These are phyloP conservation scores for Micractinium conductrix DNA, from an alignment of 139 green algal genomes.

Conservation along the genomic window DNA sequence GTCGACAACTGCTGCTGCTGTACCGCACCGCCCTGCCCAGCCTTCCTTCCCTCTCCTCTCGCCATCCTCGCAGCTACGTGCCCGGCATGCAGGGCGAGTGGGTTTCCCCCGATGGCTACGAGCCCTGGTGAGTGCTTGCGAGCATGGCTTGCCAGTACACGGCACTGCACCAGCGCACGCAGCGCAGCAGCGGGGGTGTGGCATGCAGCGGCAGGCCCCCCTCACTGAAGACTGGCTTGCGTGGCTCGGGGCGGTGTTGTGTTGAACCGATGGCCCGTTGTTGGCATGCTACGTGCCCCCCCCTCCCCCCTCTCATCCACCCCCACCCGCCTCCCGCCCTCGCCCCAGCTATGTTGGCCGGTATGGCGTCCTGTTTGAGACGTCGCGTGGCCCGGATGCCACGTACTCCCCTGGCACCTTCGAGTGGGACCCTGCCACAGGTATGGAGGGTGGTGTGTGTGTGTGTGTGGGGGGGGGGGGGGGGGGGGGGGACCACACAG, in stretches of 20 bases:
- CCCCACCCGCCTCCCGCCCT: neutral
- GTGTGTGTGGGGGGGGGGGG: no score
- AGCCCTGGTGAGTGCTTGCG: neutral
- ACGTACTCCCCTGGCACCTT: slow-evolving; percentile 23
- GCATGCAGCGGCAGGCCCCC: no score
- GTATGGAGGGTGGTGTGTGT: no score
- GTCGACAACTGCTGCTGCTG: no score
- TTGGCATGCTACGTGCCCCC: no score
- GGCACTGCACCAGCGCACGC: neutral
- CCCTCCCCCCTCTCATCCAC: no score
- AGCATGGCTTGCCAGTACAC: neutral
- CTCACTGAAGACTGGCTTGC: no score
- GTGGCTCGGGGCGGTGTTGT: no score
- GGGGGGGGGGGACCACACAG: no score
- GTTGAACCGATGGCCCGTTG: no score
- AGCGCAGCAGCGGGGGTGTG: no score
- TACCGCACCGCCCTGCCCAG: no score
- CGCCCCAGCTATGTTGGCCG: slow-evolving; percentile 8
- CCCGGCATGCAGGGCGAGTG: slow-evolving; percentile 2
- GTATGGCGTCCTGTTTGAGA: slow-evolving; percentile 31
- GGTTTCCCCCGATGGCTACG: slow-evolving; percentile 13
- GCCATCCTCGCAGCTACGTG: neutral
- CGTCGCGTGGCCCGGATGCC: neutral
- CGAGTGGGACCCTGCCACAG: neutral
- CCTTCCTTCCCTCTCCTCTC: neutral